Base-by-base conservation (phyloP, 2,329 filamentous ascomycete species). In the Apiospora hydei region DNA sequence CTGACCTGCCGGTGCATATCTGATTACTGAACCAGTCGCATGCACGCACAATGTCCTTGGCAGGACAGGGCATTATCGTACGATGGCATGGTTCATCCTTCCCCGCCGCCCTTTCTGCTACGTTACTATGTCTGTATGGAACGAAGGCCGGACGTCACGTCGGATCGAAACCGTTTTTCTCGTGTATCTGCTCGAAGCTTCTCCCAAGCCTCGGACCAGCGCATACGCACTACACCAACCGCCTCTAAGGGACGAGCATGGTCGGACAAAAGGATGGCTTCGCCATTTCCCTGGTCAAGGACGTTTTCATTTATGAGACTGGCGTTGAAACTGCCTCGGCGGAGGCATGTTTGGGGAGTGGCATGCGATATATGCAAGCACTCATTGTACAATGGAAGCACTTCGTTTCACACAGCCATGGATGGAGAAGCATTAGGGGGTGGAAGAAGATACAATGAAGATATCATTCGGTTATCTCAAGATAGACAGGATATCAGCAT, bases 21-120 rank as follows among this genome's bases (percentile, higher is more conserved):
- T 53, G 49, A 53, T 53, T 53, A 53, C 49, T 53, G 49, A 53
- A 53, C 49, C 49, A 30, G 11, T 26, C 49, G 24, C 24, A 53
- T 14, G n/a, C 34, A 53, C 24, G 16, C 24, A 26, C 5, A 38
- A 38, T 38, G 34, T 38, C 34, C 34, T 38, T 53, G 49, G 13
- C 49, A 26, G 24, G 13, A 13, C 6, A 16, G 49, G 24, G 24
- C 10, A 24, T 10, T 53, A 16, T 26, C 49, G 49, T 53, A 26
- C 24, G 24, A 53, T 53, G 49, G 24, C 24, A 24, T 8, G 13
- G 49, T 14, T 26, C 13, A 13, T 26, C n/a, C 13, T 53, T 53
- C 21, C 34, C 34, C 34, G 34, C 34, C 11, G 24, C 6, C 7
- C 24, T 30, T 30, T 26, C 49, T 26, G 49, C 13, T 26, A 53